A percentile compares a stretch with the other conserved stretches of the same genome.
Conservation (phyloP, 169 alveolate species). For the Babesia divergens region DNA sequence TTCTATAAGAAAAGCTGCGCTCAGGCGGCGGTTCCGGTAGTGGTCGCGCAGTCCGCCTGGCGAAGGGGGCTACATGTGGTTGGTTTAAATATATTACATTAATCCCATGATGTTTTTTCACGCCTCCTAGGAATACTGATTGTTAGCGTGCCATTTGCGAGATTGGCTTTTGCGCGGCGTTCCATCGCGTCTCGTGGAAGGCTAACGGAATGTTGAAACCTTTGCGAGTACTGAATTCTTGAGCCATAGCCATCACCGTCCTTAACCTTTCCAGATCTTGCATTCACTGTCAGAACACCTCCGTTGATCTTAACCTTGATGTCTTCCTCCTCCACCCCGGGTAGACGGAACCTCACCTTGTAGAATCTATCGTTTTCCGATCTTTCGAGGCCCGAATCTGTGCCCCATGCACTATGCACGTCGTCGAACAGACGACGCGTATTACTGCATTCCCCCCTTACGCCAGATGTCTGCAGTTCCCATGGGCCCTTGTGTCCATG, state of each 20-base stretch:
- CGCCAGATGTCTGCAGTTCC: neutral
- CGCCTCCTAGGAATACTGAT: conserved; percentile 22
- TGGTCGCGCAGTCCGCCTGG: no score
- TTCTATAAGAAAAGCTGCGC: no score
- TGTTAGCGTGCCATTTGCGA: conserved; percentile 25
- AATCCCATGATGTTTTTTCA: neutral
- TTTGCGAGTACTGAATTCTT: neutral
- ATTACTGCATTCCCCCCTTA: neutral
- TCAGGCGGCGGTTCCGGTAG: no score
- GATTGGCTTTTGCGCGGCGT: conserved; percentile 22
- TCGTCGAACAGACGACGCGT: neutral
- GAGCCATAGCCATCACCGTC: neutral
- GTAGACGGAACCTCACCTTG: conserved; percentile 24
- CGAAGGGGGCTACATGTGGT: neutral
- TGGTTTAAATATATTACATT: neutral
- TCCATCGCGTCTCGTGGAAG: conserved; percentile 27
- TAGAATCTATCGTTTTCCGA: conserved; percentile 2
- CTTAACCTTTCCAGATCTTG: neutral
- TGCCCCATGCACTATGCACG: neutral
- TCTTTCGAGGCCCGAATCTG: neutral
- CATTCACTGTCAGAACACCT: conserved; percentile 16
- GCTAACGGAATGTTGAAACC: conserved; percentile 33
- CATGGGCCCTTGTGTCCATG: neutral
- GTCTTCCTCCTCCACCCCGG: conserved; percentile 21
- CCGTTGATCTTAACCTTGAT: conserved; percentile 1